Evolutionary conservation across 164 flowering plant genomes (phyloP), one percentile per base, ranked within the genome.

Genomic region (Stephania yunnanensis): DNA sequence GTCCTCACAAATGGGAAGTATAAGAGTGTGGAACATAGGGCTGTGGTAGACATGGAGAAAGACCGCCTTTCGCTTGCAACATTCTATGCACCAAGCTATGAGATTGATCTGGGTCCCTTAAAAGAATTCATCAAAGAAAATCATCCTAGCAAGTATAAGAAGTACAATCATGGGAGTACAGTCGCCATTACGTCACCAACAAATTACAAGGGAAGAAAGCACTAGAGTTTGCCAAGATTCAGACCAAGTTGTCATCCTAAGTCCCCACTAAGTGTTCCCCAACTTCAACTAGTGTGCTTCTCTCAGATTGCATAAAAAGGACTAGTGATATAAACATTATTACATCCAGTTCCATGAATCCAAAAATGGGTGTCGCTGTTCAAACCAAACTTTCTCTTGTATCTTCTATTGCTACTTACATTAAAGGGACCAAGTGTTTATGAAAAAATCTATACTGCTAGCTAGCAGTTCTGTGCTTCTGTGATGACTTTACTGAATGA

Each of bases 151-250:
- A 87, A 79, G 85, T 92, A 87, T 72, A 89, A 83, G 80, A 89
- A 84, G 72, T 94, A 90, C 86, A 91, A 86, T 74, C 98, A 94
- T 83, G 97, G 98, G 98, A 94, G 74, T 94, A 92, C 82, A 94
- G 89, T 80, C 85, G 75, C 46, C 92, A 92, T 80, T 94, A 92
- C 71, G 79, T 90, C 20, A 85, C 86, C 36, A 94, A 87, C 87
- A 94, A 88, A 87, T 82, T 94, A 50, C 88, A 90, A 71, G 98
- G 98, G 63, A 94, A 94, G 85, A 92, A 82, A 75, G 81, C 90
- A 20, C 85, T 94, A 46, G 98, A 94, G 1, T 94, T 94, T 83
- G 97, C 95, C 71, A 89, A 88, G 80, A 82, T 89, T 72, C 77
- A 76, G 48, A 19, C 58, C 74, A 46, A 83, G 20, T 66, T 55